A percentile compares a stretch with the other conserved stretches of the same genome.
These are phyloP conservation scores for Ormosia semicastrata DNA, from an alignment of 306 rosid genomes.

Conservation along the genomic window DNA sequence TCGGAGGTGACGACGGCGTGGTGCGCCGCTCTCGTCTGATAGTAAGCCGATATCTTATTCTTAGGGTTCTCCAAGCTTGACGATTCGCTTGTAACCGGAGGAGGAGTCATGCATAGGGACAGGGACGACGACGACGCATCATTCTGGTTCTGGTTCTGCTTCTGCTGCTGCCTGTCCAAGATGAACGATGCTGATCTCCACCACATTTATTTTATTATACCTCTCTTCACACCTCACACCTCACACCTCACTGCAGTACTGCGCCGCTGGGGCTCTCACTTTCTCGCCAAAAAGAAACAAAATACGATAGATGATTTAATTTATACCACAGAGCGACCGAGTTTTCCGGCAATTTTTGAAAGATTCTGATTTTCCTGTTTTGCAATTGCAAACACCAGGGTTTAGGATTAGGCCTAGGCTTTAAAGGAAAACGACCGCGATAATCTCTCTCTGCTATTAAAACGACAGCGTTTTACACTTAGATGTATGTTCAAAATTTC, in stretches of 20 bases:
- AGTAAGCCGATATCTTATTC: slow-evolving; percentile 60
- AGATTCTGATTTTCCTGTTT: neutral
- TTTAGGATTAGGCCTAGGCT: neutral
- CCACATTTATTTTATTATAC: slow-evolving; percentile 45
- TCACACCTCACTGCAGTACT: too few species aligned
- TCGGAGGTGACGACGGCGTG: slow-evolving; percentile 78
- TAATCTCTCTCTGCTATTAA: neutral
- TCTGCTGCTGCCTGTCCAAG: slow-evolving; percentile 42
- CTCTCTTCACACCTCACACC: too few species aligned
- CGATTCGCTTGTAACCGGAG: slow-evolving; percentile 30
- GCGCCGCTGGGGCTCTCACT: neutral
- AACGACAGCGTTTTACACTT: neutral
- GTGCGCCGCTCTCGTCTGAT: slow-evolving; percentile 72
- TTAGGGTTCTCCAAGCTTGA: neutral
- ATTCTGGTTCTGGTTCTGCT: slow-evolving; percentile 26
- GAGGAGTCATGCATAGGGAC: slow-evolving; percentile 30
- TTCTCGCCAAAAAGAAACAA: neutral
- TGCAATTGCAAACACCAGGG: neutral
- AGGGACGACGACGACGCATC: slow-evolving; percentile 25
- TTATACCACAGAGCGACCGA: too few species aligned
- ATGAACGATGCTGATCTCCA: slow-evolving; percentile 85
- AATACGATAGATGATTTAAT: too few species aligned
- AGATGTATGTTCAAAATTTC: too few species aligned
- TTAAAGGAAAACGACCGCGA: neutral
- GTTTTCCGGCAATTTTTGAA: neutral